Base-by-base conservation (phyloP, 2,329 filamentous ascomycete genomes). In the Fonsecaea monophora region DNA sequence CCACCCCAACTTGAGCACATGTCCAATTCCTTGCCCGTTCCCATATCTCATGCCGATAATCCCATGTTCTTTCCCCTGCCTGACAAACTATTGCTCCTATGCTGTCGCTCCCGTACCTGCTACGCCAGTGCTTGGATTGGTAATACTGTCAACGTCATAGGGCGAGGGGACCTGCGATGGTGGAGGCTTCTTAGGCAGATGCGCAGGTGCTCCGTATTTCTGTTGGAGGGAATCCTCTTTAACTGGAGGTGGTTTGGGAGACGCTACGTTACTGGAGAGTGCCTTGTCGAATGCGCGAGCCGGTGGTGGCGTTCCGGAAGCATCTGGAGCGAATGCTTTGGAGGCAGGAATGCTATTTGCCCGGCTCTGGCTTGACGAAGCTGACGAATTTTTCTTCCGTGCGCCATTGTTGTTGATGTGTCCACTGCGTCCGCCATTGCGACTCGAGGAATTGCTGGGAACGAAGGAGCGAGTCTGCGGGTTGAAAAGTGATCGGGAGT, bases 401-500 rank as follows among this genome's bases (percentile, higher is more conserved):
- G 71, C 65, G n/a, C 53, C 7, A 15, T 35, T 35, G 13, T 53
- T 25, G n/a, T 25, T 21, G 5, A 12, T 50, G 45, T 50, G 45
- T 18, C 45, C 45, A 62, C 70, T 73, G 66, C 78, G 77, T 55
- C 73, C 75, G 35, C 76, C 74, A 62, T 78, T 77, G 57, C 78
- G 77, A 13, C 74, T 69, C 40, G 76, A 68, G 37, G 74, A 72
- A 53, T 86, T 82, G 60, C 83, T 84, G 1, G 94, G 94, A 30
- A 97, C 87, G 78, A 98, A 97, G 0, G 94, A 91, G 75, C 96
- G 92, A 15, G 92, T 97, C 80, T 96, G 94, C 0, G 94, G 94
- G 75, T 97, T 97, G 81, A 98, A 97, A 12, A 90, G 88, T 73
- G 92, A 92, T 65, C 93, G 86, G 75, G 91, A 92, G 76, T 87